A percentile compares a stretch with the other conserved stretches of the same genome.
Evolutionary conservation across 176 grass and related monocot species (phyloP).

Genomic region (Oryza longistaminata): DNA sequence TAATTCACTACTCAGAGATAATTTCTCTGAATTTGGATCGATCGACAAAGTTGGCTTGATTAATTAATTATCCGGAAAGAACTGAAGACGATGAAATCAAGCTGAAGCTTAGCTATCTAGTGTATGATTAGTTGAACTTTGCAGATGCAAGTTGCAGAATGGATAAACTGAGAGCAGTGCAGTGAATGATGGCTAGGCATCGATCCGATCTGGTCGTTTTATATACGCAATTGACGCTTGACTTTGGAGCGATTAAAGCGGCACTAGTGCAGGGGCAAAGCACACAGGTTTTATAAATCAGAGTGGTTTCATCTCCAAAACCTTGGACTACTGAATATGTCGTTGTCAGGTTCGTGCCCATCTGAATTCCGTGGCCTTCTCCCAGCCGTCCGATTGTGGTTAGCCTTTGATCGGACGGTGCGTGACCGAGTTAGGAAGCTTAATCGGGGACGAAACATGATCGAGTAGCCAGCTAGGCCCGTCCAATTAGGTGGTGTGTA

Average conservation of each 20-base stretch:
- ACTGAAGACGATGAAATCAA: background rate
- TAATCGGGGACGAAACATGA: background rate
- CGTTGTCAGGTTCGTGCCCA: background rate
- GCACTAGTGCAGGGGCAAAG: background rate
- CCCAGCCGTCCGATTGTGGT: background rate
- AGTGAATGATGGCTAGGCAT: background rate
- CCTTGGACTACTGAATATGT: background rate
- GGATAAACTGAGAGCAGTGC: background rate
- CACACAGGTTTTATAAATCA: conserved; percentile 21
- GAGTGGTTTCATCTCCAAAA: background rate
- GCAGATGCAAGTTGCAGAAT: background rate
- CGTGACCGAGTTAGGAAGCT: background rate
- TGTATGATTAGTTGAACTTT: background rate
- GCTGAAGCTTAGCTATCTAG: background rate
- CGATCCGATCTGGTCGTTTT: background rate
- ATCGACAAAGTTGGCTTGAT: background rate
- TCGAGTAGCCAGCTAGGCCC: background rate
- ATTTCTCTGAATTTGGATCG: background rate
- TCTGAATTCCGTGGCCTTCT: background rate
- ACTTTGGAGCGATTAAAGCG: conserved; percentile 6
- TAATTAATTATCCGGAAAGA: background rate
- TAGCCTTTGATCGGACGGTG: background rate
- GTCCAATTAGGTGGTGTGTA: background rate
- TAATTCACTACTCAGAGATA: background rate
- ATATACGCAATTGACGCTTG: conserved; percentile 15